A percentile compares a stretch with the other conserved stretches of the same genome.
phyloP scores from a whole-genome alignment of 2,329 filamentous ascomycete species.

The Talaromyces sp. region DNA sequence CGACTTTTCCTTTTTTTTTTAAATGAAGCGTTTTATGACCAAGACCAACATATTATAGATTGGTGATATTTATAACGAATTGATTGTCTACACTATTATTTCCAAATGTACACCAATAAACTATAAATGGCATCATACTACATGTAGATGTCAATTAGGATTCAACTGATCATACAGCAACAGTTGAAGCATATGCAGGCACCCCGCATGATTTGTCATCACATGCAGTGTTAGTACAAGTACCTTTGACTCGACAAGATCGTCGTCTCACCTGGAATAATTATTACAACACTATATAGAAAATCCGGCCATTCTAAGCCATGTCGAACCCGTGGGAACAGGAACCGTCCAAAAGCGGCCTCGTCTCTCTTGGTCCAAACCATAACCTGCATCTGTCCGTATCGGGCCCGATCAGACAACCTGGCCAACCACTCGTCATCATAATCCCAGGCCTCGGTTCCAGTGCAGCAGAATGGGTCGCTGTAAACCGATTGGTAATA shows the following conservation, averaged over 20 bases:
- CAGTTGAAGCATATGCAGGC: background rate
- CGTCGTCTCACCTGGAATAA: background rate
- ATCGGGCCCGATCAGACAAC: conserved; percentile 19
- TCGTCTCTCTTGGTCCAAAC: conserved; percentile 17
- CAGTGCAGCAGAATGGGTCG: conserved; percentile 20
- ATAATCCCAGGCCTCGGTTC: conserved; percentile 20
- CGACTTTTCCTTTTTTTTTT: background rate
- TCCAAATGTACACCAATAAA: background rate
- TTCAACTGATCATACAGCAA: background rate
- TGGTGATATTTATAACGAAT: background rate
- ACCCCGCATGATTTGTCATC: background rate
- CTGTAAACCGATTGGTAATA: conserved; percentile 16
- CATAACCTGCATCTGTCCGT: conserved; percentile 18
- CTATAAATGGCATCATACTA: background rate
- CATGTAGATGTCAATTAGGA: background rate
- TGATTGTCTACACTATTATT: background rate
- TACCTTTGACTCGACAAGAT: no score
- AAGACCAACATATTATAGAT: background rate
- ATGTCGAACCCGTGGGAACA: conserved; percentile 8
- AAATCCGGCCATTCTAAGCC: background rate
- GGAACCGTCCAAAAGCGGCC: conserved; percentile 6
- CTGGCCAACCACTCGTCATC: conserved; percentile 17
- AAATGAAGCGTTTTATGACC: background rate
- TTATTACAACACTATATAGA: background rate
- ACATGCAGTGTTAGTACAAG: background rate